These are phyloP conservation scores for Cystobasidium ongulense DNA, from an alignment of 768 basidiomycete species.

Conservation along the genomic window DNA sequence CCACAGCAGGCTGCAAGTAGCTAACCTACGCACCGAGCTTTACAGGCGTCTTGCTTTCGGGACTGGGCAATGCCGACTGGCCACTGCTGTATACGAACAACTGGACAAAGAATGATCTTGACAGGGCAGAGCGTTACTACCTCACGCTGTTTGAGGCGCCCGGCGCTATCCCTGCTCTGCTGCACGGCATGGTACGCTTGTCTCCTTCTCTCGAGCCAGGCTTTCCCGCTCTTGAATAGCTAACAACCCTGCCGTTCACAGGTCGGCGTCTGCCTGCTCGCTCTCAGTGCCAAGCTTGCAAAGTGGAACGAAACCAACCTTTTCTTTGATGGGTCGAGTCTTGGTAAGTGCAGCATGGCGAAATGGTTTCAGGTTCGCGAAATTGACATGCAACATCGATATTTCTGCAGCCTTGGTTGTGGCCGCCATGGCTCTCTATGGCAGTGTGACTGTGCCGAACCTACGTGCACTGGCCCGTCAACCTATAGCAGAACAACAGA, in stretches of 20 bases:
- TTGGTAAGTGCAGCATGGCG: conserved; percentile 4
- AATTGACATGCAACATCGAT: neutral
- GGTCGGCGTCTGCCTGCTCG: conserved; percentile 27
- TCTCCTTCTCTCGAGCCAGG: neutral
- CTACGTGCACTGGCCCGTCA: conserved; percentile 13
- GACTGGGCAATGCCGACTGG: conserved; percentile 21
- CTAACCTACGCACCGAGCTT: neutral
- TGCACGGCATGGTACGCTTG: conserved; percentile 25
- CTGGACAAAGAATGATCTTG: neutral
- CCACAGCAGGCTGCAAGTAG: neutral
- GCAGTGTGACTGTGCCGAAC: conserved; percentile 15
- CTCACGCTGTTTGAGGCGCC: conserved; percentile 26
- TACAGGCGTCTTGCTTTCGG: conserved; percentile 14
- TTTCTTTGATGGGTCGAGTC: conserved; percentile 24
- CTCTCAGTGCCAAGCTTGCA: conserved; percentile 20
- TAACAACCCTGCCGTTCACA: neutral
- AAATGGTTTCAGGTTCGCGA: neutral
- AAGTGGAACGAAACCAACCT: conserved; percentile 24
- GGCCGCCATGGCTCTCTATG: conserved; percentile 11
- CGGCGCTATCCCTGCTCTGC: conserved; percentile 16
- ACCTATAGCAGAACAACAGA: conserved; percentile 11
- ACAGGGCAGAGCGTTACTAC: conserved; percentile 26
- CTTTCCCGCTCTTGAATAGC: neutral
- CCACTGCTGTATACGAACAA: neutral
- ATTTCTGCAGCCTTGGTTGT: neutral